Evolutionary conservation across 108 stramenopile species (phyloP).

Genomic region (Parietichytrium sp.): DNA sequence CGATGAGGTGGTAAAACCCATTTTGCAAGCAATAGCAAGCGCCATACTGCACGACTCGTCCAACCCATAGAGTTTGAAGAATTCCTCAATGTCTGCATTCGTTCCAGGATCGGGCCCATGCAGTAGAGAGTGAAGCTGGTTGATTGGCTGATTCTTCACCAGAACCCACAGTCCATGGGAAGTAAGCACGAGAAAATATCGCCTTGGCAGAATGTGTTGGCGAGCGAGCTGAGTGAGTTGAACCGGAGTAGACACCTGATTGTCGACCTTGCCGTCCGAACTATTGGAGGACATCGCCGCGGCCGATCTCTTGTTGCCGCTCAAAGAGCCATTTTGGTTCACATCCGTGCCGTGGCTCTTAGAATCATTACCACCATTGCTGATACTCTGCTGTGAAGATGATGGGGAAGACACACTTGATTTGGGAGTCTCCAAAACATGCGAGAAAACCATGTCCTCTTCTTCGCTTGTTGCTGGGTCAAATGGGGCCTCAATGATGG

Average conservation of each 20-base stretch:
- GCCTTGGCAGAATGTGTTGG: conserved; percentile 18
- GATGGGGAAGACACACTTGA: too few species aligned
- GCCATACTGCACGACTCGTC: conserved; percentile 25
- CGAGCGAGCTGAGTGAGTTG: neutral
- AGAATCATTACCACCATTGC: too few species aligned
- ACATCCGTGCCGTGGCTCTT: too few species aligned
- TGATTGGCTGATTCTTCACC: conserved; percentile 27
- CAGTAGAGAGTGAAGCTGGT: conserved; percentile 24
- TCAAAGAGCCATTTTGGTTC: too few species aligned
- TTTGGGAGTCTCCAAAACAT: neutral
- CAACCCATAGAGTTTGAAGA: conserved; percentile 22
- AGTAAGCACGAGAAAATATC: conserved; percentile 31
- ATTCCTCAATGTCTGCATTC: conserved; percentile 32
- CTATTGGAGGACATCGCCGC: too few species aligned
- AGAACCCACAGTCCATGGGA: conserved; percentile 36
- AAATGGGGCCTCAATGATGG: conserved; percentile 19
- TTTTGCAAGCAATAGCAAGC: conserved; percentile 35
- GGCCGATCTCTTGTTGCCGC: too few species aligned
- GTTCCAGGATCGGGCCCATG: conserved; percentile 9
- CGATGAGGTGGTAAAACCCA: neutral
- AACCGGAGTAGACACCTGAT: too few species aligned
- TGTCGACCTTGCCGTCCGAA: too few species aligned
- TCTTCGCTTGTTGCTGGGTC: conserved; percentile 26
- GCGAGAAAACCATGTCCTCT: neutral
- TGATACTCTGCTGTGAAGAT: too few species aligned